Percentiles rank a stretch among this genome's conserved stretches.
phyloP scores from a whole-genome alignment of 2,329 filamentous ascomycete species.

The Huntiella savannae region DNA sequence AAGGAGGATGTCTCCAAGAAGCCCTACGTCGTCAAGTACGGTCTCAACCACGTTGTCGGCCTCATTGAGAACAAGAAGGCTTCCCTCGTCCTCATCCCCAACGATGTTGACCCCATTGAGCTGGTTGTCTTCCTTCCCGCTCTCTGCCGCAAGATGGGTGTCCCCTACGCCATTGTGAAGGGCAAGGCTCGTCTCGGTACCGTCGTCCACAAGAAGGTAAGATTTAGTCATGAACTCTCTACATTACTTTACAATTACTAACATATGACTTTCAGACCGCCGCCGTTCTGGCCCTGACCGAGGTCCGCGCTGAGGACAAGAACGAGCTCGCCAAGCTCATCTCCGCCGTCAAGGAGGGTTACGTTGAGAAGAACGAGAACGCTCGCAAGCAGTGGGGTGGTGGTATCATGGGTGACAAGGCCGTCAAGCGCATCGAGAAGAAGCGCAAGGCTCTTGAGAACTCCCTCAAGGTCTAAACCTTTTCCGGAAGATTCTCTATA shows the following conservation, averaged over 20 bases:
- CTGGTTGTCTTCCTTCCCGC: slow-evolving; percentile 97
- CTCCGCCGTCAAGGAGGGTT: slow-evolving; percentile 92
- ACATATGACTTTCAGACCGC: slow-evolving; percentile 48
- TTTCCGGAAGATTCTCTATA: slow-evolving; percentile 11
- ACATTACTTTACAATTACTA: slow-evolving; percentile 15
- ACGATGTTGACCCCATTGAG: slow-evolving; percentile 99
- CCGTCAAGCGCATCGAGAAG: slow-evolving; percentile 58
- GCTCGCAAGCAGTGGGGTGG: slow-evolving; percentile 90
- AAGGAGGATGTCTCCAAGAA: slow-evolving; percentile 99
- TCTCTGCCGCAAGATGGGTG: slow-evolving; percentile 99
- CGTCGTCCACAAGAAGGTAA: slow-evolving; percentile 97
- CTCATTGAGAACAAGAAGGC: slow-evolving; percentile 99
- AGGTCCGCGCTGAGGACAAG: slow-evolving; percentile 98
- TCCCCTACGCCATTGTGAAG: slow-evolving; percentile 98
- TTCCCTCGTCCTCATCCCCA: slow-evolving; percentile 89
- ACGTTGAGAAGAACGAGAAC: slow-evolving; percentile 88
- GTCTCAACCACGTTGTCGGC: slow-evolving; percentile 97
- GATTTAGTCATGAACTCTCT: slow-evolving; percentile 13
- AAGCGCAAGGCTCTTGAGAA: slow-evolving; percentile 83
- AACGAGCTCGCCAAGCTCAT: slow-evolving; percentile 92
- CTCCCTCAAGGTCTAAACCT: slow-evolving; percentile 86
- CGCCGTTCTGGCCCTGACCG: slow-evolving; percentile 84
- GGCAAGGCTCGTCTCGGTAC: slow-evolving; percentile 98
- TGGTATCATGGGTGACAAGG: slow-evolving; percentile 98
- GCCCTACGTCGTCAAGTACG: slow-evolving; percentile 98